phyloP scores from a whole-genome alignment of 2,329 filamentous ascomycete genomes.

The Alternaria sp. region DNA sequence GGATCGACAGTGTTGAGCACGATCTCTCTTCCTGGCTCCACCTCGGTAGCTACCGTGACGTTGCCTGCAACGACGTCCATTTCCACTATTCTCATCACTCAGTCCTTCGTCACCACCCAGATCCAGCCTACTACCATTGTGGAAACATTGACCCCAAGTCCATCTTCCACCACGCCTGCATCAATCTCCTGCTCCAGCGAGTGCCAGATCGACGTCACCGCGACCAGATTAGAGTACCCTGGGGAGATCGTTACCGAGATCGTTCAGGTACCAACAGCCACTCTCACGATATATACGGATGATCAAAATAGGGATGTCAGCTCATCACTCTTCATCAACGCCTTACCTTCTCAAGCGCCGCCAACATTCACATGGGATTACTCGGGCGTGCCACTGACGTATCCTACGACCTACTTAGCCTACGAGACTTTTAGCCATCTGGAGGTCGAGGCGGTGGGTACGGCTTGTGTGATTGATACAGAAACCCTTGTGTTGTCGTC shows the following conservation, averaged over 20 bases:
- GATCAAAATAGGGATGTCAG: conserved; percentile 16
- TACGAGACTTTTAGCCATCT: conserved; percentile 41
- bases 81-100: conserved; percentile 23
- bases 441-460: conserved; percentile 25
- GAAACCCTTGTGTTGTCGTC: conserved; percentile 28
- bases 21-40: conserved; percentile 15
- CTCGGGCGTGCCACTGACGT: conserved; percentile 35
- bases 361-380: conserved; percentile 38
- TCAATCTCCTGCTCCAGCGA: conserved; percentile 32
- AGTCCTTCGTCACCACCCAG: conserved; percentile 23
- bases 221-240: conserved; percentile 37
- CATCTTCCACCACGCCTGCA: conserved; percentile 17
- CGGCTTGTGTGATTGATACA: conserved; percentile 27
- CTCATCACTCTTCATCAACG: conserved; percentile 17
- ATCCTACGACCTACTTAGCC: conserved; percentile 39
- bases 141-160: conserved; percentile 27
- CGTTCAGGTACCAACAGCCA: conserved; percentile 20
- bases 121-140: conserved; percentile 31
- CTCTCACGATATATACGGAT: conserved; percentile 32
- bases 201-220: conserved; percentile 44
- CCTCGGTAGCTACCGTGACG: conserved; percentile 26
- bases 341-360: conserved; percentile 17
- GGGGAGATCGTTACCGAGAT: conserved; percentile 31
- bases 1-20: conserved; percentile 13
- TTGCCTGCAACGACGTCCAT: conserved; percentile 34